Evolutionary conservation across 2,329 filamentous ascomycete genomes (phyloP), one percentile per base, ranked within the genome.

Genomic region (Botryotinia globosa): DNA sequence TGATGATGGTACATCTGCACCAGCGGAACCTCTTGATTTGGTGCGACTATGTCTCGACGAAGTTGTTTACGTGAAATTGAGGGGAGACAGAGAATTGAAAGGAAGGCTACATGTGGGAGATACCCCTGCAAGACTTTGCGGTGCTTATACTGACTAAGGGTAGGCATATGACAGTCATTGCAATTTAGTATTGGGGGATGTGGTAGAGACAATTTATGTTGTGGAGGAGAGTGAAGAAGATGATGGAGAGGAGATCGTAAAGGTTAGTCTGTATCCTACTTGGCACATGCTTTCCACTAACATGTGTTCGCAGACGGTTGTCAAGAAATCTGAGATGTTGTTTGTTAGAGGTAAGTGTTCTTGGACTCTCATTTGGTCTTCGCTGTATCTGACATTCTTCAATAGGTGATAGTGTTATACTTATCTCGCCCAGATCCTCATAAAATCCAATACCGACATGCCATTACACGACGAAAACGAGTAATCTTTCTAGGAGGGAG

Each of bases 141-240:
- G 76, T 75, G 78, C 74, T 81, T 22, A 37, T 51, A 39, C 56
- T 73, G 56, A 73, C 29, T 6, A 10, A 29, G 29, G 58, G 42
- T 73, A 99, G 96, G 96, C 96, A 72, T 99, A 99, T 82, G 96
- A 99, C 81, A 97, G 94, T 80, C 96, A 99, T 83, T 99, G 97
- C 87, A 99, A 99, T 81, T 84, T 99, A 62, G 94, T 99, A 9
- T 87, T 99, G 9, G 95, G 96, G 71, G 96, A 99, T 77, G 96
- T 98, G 7, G 94, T 98, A 81, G 96, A 99, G 86, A 98, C 95
- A 10, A 94, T 99, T 77, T 99, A 97, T 81, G 87, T 95, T 48
- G 91, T 97, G 7, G 94, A 97, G 74, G 94, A 97, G 74, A 92
- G 94, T 22, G 93, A 97, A 58, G 89, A 91, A 25, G 69, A 71